Percentiles rank a stretch among this genome's conserved stretches.
These are phyloP conservation scores for Mortierella claussenii DNA, from an alignment of 192 early-diverging fungal species.

Conservation along the genomic window DNA sequence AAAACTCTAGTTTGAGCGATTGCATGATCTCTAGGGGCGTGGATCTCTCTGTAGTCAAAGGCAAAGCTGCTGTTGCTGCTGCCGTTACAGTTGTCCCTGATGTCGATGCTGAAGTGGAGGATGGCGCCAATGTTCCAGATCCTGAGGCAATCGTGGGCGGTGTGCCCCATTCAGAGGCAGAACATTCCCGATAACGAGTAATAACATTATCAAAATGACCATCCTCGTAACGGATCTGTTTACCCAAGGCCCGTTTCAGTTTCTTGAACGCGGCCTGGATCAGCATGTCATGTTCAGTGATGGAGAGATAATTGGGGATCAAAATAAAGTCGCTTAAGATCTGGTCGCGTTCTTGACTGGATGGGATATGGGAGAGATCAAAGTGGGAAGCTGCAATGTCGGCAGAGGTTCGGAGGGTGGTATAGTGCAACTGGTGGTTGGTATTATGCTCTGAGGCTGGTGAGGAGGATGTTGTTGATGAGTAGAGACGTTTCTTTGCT, in stretches of 20 bases:
- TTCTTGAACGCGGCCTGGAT: conserved; percentile 53
- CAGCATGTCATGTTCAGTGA: conserved; percentile 53
- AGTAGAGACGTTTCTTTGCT: too few species aligned
- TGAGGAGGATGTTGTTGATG: too few species aligned
- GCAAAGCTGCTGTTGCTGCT: conserved; percentile 20
- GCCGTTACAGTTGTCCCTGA: conserved; percentile 8
- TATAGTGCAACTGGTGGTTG: too few species aligned
- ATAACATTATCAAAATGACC: conserved; percentile 86
- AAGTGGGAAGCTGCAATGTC: conserved; percentile 19
- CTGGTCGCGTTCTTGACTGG: conserved; percentile 11
- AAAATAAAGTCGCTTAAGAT: conserved; percentile 55
- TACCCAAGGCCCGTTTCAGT: conserved; percentile 58
- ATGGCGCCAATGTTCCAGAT: conserved; percentile 21
- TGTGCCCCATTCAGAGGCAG: conserved; percentile 70
- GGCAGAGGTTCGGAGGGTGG: not conserved
- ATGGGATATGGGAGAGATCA: conserved; percentile 30
- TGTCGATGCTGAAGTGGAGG: conserved; percentile 5
- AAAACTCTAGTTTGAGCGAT: conserved; percentile 65
- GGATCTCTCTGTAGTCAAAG: conserved; percentile 57
- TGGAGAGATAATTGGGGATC: conserved; percentile 54
- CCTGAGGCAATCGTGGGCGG: conserved; percentile 34
- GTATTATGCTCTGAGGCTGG: too few species aligned
- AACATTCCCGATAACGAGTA: conserved; percentile 75
- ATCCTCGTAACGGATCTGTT: conserved; percentile 64
- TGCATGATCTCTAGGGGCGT: conserved; percentile 61